Conservation (phyloP, 306 rosid species). For the Astragalus glycyphyllos region DNA sequence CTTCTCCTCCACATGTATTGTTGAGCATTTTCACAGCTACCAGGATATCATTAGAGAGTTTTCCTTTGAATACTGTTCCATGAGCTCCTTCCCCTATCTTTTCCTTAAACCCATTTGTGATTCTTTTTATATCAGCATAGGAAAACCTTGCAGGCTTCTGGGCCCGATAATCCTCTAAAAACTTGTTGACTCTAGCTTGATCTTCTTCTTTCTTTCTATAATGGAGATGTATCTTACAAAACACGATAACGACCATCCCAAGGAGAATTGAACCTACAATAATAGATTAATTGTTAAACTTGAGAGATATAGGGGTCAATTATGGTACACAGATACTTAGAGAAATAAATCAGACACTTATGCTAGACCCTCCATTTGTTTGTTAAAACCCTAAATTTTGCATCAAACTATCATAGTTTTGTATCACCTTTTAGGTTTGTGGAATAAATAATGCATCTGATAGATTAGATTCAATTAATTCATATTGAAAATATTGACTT, state of each 20-base stretch:
- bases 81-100: conserved; percentile 14
- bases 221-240: neutral
- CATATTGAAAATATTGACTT: too few species aligned
- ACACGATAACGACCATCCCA: neutral
- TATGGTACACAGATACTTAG: too few species aligned
- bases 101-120: neutral
- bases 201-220: neutral
- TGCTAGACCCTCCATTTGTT: too few species aligned
- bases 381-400: too few species aligned
- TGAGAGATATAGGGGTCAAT: too few species aligned
- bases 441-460: too few species aligned
- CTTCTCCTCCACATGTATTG: neutral
- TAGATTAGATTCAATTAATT: too few species aligned
- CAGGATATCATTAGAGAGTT: neutral
- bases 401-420: too few species aligned
- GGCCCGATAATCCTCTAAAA: neutral
- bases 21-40: conserved; percentile 11
- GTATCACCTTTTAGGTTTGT: too few species aligned
- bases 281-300: too few species aligned
- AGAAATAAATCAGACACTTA: too few species aligned
- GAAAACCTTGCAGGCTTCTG: conserved; percentile 6
- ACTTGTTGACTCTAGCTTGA: neutral
- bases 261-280: conserved; percentile 21
- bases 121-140: conserved; percentile 5
- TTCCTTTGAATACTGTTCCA: conserved; percentile 7